Evolutionary conservation across 495 filamentous ascomycete species (phyloP), one percentile per base, ranked within the genome.

Genomic region (Trichoderma asperelloides): DNA sequence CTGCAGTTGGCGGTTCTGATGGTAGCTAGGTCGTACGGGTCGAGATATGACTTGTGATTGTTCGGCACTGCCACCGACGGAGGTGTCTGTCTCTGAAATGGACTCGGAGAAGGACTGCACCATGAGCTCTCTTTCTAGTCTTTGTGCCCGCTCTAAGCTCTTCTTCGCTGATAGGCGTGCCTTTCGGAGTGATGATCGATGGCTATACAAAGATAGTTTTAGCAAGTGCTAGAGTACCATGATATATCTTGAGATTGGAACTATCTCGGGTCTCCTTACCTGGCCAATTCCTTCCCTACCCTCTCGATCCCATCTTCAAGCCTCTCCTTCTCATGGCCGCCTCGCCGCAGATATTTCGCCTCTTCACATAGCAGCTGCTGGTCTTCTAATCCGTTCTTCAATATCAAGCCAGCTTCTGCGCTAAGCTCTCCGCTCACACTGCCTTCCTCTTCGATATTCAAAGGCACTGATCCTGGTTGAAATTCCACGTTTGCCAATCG

Each of bases 301-400:
- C 88, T 79, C 64, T 81, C 82, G 63, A 88, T 80, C 72, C 90
- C 85, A 16, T 88, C 85, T 67, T 83, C 79, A 21, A 93, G 70
- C 43, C 88, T 78, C 13, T 85, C 81, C 68, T 80, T 83, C 68
- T 88, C 86, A 67, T 80, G 67, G 76, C 74, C 74, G 37, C 76
- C 80, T 30, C 71, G 63, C 28, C 79, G 81, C 64, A 92, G 74
- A 69, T 90, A 91, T 66, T 87, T 85, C 55, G 93, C 86, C 65
- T 96, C 92, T 69, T 92, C 90, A 28, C 82, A 82, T 65, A 98
- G 70, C 15, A 95, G 75, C 74, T 96, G 94, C 62, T 97, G 83
- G 67, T 96, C 91, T 41, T 93, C 87, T 74, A 97, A 92, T 62
- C 91, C 86, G 66, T 95, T 91, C 71, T 91, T 90, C 62, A 98